Conservation (phyloP, 495 filamentous ascomycete species). For the Trichoderma parareesei region DNA sequence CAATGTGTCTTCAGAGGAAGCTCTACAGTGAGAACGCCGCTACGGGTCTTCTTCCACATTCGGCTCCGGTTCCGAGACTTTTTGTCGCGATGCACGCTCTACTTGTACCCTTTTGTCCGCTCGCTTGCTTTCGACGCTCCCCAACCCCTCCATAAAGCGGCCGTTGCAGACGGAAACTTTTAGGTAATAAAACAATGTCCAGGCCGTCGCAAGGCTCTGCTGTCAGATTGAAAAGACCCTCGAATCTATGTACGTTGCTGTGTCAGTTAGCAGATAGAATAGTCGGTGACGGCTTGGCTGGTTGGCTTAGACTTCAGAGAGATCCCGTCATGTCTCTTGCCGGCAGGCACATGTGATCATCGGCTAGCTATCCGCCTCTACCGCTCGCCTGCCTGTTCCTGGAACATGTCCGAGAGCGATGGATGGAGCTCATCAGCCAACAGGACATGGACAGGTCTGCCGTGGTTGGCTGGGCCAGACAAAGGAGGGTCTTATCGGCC, state of each 20-base stretch:
- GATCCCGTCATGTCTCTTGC: neutral
- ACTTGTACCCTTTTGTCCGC: too few relatives aligned
- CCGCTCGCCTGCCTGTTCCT: slow-evolving; percentile 2
- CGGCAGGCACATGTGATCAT: slow-evolving; percentile 8
- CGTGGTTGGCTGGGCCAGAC: neutral
- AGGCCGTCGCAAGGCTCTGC: neutral
- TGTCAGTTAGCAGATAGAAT: neutral
- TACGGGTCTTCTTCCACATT: neutral
- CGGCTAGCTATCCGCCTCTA: neutral
- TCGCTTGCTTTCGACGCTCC: too few relatives aligned
- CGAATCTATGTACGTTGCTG: neutral
- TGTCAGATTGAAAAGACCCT: neutral
- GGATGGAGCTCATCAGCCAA: neutral
- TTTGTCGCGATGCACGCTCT: neutral
- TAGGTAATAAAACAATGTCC: neutral
- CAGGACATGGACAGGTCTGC: neutral
- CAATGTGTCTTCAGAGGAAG: neutral
- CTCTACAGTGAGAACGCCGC: neutral
- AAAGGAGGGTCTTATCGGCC: neutral
- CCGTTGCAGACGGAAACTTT: neutral
- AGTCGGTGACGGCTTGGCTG: neutral
- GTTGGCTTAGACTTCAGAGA: neutral
- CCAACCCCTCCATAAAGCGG: neutral
- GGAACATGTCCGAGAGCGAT: neutral
- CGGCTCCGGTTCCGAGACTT: neutral